Evolutionary conservation across 2,329 filamentous ascomycete genomes (phyloP).

Genomic region (Paecilomyces formosus): DNA sequence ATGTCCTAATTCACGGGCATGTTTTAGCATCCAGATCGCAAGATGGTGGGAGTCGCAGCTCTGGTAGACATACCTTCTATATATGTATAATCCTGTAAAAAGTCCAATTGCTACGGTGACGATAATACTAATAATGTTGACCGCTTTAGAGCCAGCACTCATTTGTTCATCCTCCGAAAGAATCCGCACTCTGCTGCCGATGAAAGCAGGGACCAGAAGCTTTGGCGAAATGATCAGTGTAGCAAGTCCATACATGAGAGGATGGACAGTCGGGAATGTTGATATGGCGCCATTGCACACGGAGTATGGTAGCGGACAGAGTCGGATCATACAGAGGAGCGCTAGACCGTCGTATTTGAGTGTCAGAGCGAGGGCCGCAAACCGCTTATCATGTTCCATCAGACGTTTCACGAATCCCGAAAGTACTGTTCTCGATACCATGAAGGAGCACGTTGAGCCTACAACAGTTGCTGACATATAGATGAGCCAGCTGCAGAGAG

Average conservation of each 20-base stretch:
- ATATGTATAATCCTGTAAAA: conserved; percentile 77
- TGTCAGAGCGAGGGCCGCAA: conserved; percentile 80
- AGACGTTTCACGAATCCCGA: conserved; percentile 70
- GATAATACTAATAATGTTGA: conserved; percentile 78
- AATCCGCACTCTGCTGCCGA: conserved; percentile 73
- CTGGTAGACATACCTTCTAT: conserved; percentile 46
- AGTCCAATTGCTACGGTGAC: conserved; percentile 65
- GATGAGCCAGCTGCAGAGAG: conserved; percentile 66
- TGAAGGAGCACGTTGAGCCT: conserved; percentile 72
- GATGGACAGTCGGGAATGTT: conserved; percentile 82
- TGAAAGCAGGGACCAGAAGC: conserved; percentile 84
- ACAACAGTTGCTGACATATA: conserved; percentile 69
- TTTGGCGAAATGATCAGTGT: conserved; percentile 80
- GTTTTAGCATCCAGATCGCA: not conserved
- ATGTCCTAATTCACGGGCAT: conserved; percentile 26
- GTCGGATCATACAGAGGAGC: conserved; percentile 80
- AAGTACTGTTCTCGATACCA: conserved; percentile 71
- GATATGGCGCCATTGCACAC: conserved; percentile 90
- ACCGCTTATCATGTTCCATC: conserved; percentile 75
- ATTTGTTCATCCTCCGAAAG: conserved; percentile 82
- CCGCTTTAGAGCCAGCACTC: conserved; percentile 65
- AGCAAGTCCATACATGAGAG: conserved; percentile 67
- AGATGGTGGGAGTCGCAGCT: not conserved
- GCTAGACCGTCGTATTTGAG: conserved; percentile 84
- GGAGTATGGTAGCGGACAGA: conserved; percentile 89